phyloP scores from a whole-genome alignment of 2,329 filamentous ascomycete species.

The Monilinia fructigena region DNA sequence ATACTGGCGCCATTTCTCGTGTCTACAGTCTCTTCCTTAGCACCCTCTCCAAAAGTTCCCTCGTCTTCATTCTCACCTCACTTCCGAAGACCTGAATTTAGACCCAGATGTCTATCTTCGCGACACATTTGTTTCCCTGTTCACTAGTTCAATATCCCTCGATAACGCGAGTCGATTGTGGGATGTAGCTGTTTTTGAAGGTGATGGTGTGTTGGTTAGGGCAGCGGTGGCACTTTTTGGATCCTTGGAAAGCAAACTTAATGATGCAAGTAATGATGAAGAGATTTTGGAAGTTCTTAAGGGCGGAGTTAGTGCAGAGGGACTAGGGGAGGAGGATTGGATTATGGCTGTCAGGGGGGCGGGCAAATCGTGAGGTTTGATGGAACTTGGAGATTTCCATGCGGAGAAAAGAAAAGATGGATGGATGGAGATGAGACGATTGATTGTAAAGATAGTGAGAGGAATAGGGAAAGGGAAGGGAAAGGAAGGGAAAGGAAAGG shows the following conservation, averaged over 20 bases:
- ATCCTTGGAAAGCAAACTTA: slow-evolving; percentile 50
- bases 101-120: slow-evolving; percentile 55
- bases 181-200: slow-evolving; percentile 83
- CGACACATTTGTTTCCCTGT: slow-evolving; percentile 62
- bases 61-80: slow-evolving; percentile 63
- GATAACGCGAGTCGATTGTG: slow-evolving; percentile 72
- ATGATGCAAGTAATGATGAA: slow-evolving; percentile 40
- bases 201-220: slow-evolving; percentile 68
- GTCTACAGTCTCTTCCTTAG: slow-evolving; percentile 69
- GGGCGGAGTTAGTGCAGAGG: slow-evolving; percentile 25
- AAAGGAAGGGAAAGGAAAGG: neutral
- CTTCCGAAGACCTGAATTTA: slow-evolving; percentile 47
- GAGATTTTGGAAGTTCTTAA: slow-evolving; percentile 30
- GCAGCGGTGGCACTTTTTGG: slow-evolving; percentile 67
- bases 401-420: neutral
- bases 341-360: slow-evolving; percentile 33
- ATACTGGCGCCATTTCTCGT: slow-evolving; percentile 65
- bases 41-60: slow-evolving; percentile 65
- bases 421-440: neutral
- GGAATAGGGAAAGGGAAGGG: neutral
- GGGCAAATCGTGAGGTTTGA: slow-evolving; percentile 29
- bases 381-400: neutral
- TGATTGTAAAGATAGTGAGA: neutral
- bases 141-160: slow-evolving; percentile 61
- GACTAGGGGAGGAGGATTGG: slow-evolving; percentile 36